phyloP scores from a whole-genome alignment of 192 early-diverging fungal genomes.

The Polychytrium aggregatum region DNA sequence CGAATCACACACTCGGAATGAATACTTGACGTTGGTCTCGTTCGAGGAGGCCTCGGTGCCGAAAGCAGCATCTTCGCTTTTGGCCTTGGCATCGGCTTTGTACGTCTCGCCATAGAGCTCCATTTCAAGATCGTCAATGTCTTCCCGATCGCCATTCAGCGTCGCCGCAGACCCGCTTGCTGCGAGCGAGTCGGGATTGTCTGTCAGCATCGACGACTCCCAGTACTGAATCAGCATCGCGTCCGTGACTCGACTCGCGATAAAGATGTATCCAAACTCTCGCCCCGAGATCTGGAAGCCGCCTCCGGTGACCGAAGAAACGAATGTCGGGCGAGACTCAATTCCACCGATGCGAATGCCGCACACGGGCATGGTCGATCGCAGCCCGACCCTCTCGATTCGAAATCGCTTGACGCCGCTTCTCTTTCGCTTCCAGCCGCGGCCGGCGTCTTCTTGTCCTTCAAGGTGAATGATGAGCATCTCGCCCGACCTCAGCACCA shows the following conservation, averaged over 20 bases:
- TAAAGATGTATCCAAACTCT: constrained; percentile 55
- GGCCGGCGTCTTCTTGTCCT: constrained; percentile 36
- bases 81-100: background rate
- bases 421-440: constrained; percentile 56
- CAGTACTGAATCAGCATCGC: constrained; percentile 57
- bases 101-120: constrained; percentile 26
- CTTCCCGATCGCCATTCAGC: constrained; percentile 7
- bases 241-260: constrained; percentile 57
- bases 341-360: constrained; percentile 6
- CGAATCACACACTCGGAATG: constrained; percentile 63
- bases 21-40: constrained; percentile 17
- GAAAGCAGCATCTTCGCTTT: background rate
- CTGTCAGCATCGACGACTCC: constrained; percentile 10
- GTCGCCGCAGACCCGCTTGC: background rate
- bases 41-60: too few relatives aligned
- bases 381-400: too few relatives aligned
- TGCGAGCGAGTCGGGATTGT: background rate
- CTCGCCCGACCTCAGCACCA: constrained; percentile 62
- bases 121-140: constrained; percentile 19
- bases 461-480: constrained; percentile 60
- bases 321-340: too few relatives aligned
- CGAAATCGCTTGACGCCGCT: constrained; percentile 66
- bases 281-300: too few relatives aligned
- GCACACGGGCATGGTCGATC: constrained; percentile 2
- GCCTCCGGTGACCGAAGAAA: too few relatives aligned